A percentile compares a stretch with the other conserved stretches of the same genome.
phyloP scores from a whole-genome alignment of 257 asterid species.

The Rehmannia glutinosa region DNA sequence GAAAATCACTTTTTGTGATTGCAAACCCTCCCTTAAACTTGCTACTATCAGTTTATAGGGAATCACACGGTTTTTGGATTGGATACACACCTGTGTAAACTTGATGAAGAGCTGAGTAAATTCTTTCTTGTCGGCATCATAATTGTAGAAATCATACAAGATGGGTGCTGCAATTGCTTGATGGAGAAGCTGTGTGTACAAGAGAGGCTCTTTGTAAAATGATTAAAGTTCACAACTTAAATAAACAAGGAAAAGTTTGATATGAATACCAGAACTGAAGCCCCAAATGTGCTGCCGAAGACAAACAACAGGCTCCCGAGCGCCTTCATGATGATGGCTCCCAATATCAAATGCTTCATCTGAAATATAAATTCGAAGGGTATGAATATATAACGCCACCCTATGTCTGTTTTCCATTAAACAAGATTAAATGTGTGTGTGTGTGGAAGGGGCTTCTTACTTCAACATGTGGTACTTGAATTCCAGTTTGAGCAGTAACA shows the following conservation, averaged over 20 bases:
- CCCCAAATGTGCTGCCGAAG: constrained; percentile 77
- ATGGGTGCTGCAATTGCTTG: constrained; percentile 68
- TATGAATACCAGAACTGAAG: constrained; percentile 54
- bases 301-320: constrained; percentile 75
- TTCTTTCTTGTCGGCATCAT: constrained; percentile 66
- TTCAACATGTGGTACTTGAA: constrained; percentile 56
- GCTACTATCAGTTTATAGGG: background rate
- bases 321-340: constrained; percentile 61
- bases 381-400: background rate
- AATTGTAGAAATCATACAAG: constrained; percentile 86
- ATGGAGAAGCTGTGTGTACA: constrained; percentile 58
- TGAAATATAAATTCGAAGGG: constrained; percentile 17
- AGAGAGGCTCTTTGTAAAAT: background rate
- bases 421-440: background rate
- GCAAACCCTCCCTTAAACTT: background rate
- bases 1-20: no score
- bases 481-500: constrained; percentile 51
- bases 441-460: constrained; percentile 31
- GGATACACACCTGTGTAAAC: constrained; percentile 57
- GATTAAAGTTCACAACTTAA: background rate
- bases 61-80: background rate
- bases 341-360: constrained; percentile 67
- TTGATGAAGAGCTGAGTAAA: constrained; percentile 55
- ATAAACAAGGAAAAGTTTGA: background rate
- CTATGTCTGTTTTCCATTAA: background rate